These are phyloP conservation scores for Geopyxis carbonaria DNA, from an alignment of 495 filamentous ascomycete species.

Conservation along the genomic window DNA sequence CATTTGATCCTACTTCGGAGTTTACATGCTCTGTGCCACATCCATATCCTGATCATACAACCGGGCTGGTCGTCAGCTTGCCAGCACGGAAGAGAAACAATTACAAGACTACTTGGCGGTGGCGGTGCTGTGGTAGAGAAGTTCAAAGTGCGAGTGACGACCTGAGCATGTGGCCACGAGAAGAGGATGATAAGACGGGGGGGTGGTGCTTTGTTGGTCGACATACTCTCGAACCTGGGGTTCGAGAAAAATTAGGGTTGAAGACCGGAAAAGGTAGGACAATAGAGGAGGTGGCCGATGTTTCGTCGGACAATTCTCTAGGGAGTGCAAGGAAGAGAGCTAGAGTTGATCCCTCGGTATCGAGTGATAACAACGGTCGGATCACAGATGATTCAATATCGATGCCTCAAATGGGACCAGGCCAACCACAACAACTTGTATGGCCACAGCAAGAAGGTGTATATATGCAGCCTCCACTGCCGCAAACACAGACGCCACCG, in stretches of 20 bases:
- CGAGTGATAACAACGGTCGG: slow-evolving; percentile 4
- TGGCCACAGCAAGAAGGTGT: slow-evolving; percentile 2
- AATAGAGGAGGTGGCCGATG: slow-evolving; percentile 17
- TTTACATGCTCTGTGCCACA: slow-evolving; percentile 23
- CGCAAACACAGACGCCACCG: neutral
- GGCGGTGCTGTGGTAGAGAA: slow-evolving; percentile 22
- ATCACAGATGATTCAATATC: slow-evolving; percentile 7
- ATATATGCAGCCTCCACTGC: slow-evolving; percentile 5
- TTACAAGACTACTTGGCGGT: slow-evolving; percentile 24
- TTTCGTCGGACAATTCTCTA: slow-evolving; percentile 6
- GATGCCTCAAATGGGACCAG: slow-evolving; percentile 7
- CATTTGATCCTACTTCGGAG: slow-evolving; percentile 19
- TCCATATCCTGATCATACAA: slow-evolving; percentile 16
- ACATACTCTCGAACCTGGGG: slow-evolving; percentile 21
- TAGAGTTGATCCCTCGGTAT: slow-evolving; percentile 9
- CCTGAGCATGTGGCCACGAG: slow-evolving; percentile 16
- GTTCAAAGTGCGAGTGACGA: slow-evolving; percentile 21
- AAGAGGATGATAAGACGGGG: slow-evolving; percentile 22
- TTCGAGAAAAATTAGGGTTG: slow-evolving; percentile 21
- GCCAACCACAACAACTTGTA: slow-evolving; percentile 6
- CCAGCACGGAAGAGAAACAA: slow-evolving; percentile 18
- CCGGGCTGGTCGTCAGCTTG: slow-evolving; percentile 19
- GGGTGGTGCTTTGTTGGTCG: slow-evolving; percentile 25
- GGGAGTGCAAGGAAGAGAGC: slow-evolving; percentile 6
- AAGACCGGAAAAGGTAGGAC: slow-evolving; percentile 23